Base-by-base conservation (phyloP, 2,329 filamentous ascomycete genomes). In the Rhynchosporium secalis region DNA sequence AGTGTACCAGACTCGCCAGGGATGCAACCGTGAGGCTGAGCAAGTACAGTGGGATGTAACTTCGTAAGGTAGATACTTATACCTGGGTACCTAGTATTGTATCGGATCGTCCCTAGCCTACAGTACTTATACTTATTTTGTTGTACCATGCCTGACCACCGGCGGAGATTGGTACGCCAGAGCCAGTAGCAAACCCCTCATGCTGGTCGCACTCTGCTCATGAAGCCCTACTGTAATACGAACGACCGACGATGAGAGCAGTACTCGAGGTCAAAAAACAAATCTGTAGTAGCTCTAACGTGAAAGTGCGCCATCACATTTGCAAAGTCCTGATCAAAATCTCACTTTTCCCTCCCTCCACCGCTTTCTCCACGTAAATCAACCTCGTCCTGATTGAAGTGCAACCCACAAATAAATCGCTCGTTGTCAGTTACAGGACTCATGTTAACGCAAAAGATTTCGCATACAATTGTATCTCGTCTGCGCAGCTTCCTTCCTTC, bases 21-120 rank as follows among this genome's bases (percentile, higher is more conserved):
- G 52, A 33, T 51, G 48, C 28, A 38, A 38, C 13, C 38, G 48
- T 60, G 58, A 56, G 57, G 61, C 49, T 60, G 61, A 60, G 61
- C 58, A 57, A 45, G 28, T 40, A n/a, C 47, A 46, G 36, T n/a
- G 8, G 15, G 31, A 52, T 52, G 10, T 20, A 20, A 20, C 20
- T 20, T 20, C 20, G 20, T 20, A 20, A 20, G 20, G 20, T 20
- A 20, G 20, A 20, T 20, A 20, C 20, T 20, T 20, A 20, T 20
- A 20, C 20, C 20, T 20, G 20, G 20, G 20, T 20, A 20, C 20
- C 20, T 20, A 20, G 20, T 20, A 20, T 20, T 1, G 20, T 20
- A 20, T 20, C 20, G 20, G 20, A 20, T 20, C 20, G 1, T 20
- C 20, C 20, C 20, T 20, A 20, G 20, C 20, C 20, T 20, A 20